Conservation (phyloP, 805 yeast genomes). For the Teunomyces stri region DNA sequence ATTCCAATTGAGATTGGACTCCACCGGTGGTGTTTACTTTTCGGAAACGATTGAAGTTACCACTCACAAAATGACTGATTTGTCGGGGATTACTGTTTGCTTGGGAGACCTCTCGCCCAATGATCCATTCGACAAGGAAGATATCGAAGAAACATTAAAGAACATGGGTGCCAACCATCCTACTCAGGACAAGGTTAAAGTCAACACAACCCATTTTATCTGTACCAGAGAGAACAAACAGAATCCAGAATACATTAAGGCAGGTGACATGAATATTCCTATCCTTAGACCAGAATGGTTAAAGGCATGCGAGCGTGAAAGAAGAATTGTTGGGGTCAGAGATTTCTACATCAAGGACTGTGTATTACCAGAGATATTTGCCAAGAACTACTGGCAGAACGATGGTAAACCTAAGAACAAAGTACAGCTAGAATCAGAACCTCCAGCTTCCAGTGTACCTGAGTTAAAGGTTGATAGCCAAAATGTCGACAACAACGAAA, state of each 20-base stretch:
- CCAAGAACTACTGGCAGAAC: conserved; percentile 40
- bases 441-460: not conserved
- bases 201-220: conserved; percentile 95
- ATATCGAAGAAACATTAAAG: conserved; percentile 58
- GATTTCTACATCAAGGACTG: conserved; percentile 70
- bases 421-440: not conserved
- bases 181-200: conserved; percentile 65
- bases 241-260: conserved; percentile 70
- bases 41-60: conserved; percentile 68
- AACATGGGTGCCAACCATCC: conserved; percentile 80
- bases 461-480: not conserved
- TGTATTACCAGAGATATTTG: conserved; percentile 42
- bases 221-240: conserved; percentile 61
- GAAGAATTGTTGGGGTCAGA: conserved; percentile 89
- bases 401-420: not conserved
- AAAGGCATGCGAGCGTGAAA: conserved; percentile 86
- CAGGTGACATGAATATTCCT: conserved; percentile 84
- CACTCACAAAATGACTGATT: conserved; percentile 95
- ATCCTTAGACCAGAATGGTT: conserved; percentile 96
- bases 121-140: conserved; percentile 45
- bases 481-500: not conserved
- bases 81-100: conserved; percentile 89
- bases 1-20: conserved; percentile 76
- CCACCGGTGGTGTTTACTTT: conserved; percentile 83
- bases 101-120: conserved; percentile 71